Evolutionary conservation across 2,329 filamentous ascomycete genomes (phyloP).

Genomic region (Sclerotinia borealis): DNA sequence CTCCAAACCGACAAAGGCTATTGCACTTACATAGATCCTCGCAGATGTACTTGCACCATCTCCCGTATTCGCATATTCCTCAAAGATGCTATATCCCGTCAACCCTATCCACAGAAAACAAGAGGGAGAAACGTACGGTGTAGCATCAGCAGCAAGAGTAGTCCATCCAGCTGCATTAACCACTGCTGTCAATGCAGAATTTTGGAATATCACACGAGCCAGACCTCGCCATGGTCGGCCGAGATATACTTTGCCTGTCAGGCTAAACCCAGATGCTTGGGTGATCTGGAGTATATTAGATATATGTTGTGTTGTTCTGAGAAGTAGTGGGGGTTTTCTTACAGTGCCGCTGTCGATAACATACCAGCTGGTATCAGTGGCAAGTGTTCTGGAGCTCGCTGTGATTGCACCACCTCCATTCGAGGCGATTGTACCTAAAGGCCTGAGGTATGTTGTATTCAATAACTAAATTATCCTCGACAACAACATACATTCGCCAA

Average conservation of each 20-base stretch:
- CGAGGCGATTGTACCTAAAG: neutral
- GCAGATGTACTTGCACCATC: constrained; percentile 4
- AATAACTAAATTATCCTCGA: neutral
- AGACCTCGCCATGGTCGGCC: constrained; percentile 46
- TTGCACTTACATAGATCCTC: neutral
- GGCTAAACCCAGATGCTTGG: constrained; percentile 19
- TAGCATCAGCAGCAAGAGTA: constrained; percentile 17
- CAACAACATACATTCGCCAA: constrained; percentile 3
- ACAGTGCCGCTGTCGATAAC: constrained; percentile 3
- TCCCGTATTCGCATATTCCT: constrained; percentile 5
- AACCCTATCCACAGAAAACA: neutral
- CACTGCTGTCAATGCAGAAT: constrained; percentile 40
- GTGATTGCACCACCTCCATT: constrained; percentile 5
- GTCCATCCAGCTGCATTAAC: constrained; percentile 46
- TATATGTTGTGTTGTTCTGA: neutral
- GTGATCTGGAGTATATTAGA: neutral
- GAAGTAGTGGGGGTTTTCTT: neutral
- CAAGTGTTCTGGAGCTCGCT: neutral
- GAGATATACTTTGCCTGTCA: constrained; percentile 40
- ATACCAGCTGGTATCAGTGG: neutral
- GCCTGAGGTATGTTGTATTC: neutral
- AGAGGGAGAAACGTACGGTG: constrained; percentile 9
- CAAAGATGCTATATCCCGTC: neutral
- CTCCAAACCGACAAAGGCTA: too few relatives aligned
- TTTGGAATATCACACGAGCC: constrained; percentile 44